These are phyloP conservation scores for Eimeria praecox DNA, from an alignment of 169 alveolate species.

Conservation along the genomic window DNA sequence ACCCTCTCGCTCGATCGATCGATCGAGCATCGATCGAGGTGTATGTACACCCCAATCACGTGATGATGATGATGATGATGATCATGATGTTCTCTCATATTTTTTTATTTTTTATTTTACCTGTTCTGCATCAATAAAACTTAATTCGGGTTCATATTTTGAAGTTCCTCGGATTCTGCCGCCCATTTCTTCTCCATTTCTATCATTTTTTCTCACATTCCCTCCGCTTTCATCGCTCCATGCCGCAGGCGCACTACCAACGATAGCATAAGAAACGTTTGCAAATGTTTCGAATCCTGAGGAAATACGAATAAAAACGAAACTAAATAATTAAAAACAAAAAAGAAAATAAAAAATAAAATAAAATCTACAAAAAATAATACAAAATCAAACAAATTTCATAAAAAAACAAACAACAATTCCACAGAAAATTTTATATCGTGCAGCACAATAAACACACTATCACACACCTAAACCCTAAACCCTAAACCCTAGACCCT, in stretches of 20 bases:
- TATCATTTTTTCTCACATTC: neutral
- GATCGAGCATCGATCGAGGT: too few species aligned
- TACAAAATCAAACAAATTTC: neutral
- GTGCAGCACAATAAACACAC: too few species aligned
- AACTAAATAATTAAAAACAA: too few species aligned
- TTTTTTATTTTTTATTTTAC: neutral
- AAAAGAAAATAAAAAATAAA: neutral
- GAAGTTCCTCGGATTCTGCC: constrained; percentile 33
- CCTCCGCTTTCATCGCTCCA: constrained; percentile 2
- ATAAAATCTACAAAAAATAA: neutral
- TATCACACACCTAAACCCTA: too few species aligned
- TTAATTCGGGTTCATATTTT: constrained; percentile 64
- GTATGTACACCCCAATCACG: too few species aligned
- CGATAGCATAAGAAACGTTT: constrained; percentile 79
- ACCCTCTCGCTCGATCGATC: too few species aligned
- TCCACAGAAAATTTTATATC: too few species aligned
- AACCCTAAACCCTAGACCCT: too few species aligned
- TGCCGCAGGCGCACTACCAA: constrained; percentile 62
- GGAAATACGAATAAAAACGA: too few species aligned
- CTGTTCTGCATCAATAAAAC: constrained; percentile 76
- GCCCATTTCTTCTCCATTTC: constrained; percentile 16
- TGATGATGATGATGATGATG: too few species aligned
- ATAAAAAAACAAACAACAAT: too few species aligned
- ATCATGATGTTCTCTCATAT: too few species aligned
- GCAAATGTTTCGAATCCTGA: constrained; percentile 83